Conservation (phyloP, 305 asterid genomes). For the Solanum hybrid region DNA sequence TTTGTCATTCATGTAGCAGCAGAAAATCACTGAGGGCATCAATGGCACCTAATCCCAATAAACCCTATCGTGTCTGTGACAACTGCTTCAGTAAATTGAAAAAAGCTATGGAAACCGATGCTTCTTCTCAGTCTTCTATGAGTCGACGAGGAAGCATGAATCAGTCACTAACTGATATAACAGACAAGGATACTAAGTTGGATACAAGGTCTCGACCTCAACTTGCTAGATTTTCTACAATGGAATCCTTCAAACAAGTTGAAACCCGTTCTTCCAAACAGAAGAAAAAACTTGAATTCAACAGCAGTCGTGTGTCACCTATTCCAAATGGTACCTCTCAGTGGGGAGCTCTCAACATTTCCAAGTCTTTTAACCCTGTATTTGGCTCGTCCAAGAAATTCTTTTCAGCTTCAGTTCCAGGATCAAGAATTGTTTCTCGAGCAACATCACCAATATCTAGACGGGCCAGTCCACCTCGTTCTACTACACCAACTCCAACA, state of each 20-base stretch:
- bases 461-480: slow-evolving; percentile 81
- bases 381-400: slow-evolving; percentile 65
- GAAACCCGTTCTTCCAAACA: slow-evolving; percentile 52
- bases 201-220: slow-evolving; percentile 51
- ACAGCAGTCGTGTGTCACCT: slow-evolving; percentile 70
- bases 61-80: slow-evolving; percentile 68
- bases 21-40: slow-evolving; percentile 66
- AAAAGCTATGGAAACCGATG: slow-evolving; percentile 49
- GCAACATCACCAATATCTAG: slow-evolving; percentile 77
- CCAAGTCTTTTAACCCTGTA: slow-evolving; percentile 58
- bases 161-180: slow-evolving; percentile 33
- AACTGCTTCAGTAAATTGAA: slow-evolving; percentile 60
- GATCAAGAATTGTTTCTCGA: slow-evolving; percentile 74
- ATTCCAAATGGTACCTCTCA: slow-evolving; percentile 61
- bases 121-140: slow-evolving; percentile 48
- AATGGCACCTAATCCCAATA: slow-evolving; percentile 65
- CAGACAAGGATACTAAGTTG: slow-evolving; percentile 44
- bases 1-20: slow-evolving; percentile 64
- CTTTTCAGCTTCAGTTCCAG: slow-evolving; percentile 81
- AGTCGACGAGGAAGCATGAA: slow-evolving; percentile 51
- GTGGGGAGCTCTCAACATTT: slow-evolving; percentile 50
- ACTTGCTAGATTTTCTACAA: slow-evolving; percentile 52
- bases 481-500: slow-evolving; percentile 85
- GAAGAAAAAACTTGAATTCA: slow-evolving; percentile 61
- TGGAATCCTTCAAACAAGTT: slow-evolving; percentile 64